Conservation (phyloP, 2,329 filamentous ascomycete genomes). For the Zymoseptoria passerinii region DNA sequence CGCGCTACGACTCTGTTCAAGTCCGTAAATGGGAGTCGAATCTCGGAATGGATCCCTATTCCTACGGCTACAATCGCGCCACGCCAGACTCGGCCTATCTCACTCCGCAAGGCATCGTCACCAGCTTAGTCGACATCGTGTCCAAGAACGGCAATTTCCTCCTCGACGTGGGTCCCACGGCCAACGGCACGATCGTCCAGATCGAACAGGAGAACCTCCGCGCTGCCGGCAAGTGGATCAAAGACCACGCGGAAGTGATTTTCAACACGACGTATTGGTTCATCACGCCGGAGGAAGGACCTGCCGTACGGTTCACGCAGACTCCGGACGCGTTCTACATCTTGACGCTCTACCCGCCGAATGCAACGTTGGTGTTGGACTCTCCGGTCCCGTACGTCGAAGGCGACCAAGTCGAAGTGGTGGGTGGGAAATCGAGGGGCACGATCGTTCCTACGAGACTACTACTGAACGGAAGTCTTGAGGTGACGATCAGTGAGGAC, state of each 20-base stretch:
- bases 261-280: slow-evolving; percentile 52
- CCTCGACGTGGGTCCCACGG: slow-evolving; percentile 38
- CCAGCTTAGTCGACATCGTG: slow-evolving; percentile 24
- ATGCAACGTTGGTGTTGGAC: slow-evolving; percentile 34
- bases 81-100: slow-evolving; percentile 34
- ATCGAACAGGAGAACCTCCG: slow-evolving; percentile 42
- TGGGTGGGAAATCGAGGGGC: slow-evolving; percentile 31
- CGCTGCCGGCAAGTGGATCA: slow-evolving; percentile 48
- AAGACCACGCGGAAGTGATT: slow-evolving; percentile 45
- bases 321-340: slow-evolving; percentile 48
- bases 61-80: slow-evolving; percentile 52
- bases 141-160: slow-evolving; percentile 28
- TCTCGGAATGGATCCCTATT: slow-evolving; percentile 52
- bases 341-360: slow-evolving; percentile 37
- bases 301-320: slow-evolving; percentile 44
- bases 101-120: slow-evolving; percentile 19
- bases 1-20: slow-evolving; percentile 43
- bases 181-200: slow-evolving; percentile 47
- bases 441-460: slow-evolving; percentile 22
- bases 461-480: slow-evolving; percentile 26
- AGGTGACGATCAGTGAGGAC: slow-evolving; percentile 28
- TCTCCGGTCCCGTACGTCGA: slow-evolving; percentile 41
- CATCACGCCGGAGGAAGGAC: slow-evolving; percentile 38
- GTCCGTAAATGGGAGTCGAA: slow-evolving; percentile 53
- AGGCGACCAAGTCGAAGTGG: slow-evolving; percentile 41